phyloP scores from a whole-genome alignment of 495 filamentous ascomycete species.

The Neurospora sp. region DNA sequence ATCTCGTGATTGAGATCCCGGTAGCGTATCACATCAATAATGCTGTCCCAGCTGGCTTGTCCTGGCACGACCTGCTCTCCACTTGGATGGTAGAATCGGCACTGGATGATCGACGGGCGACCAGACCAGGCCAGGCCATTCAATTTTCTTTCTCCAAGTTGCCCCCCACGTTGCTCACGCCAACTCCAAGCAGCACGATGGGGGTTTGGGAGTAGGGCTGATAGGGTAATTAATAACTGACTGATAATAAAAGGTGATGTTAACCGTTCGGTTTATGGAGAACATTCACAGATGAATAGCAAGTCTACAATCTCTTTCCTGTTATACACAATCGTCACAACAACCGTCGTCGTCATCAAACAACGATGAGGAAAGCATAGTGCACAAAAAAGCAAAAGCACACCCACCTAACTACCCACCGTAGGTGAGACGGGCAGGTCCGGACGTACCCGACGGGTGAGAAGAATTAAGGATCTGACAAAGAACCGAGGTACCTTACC shows the following conservation, averaged over 20 bases:
- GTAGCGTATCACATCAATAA: background rate
- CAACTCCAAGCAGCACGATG: background rate
- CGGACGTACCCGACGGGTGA: background rate
- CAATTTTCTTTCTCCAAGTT: background rate
- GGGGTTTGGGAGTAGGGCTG: background rate
- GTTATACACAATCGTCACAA: background rate
- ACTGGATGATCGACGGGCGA: background rate
- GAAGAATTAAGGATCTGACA: slow-evolving; percentile 11
- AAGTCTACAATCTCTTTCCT: background rate
- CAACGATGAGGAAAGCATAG: background rate
- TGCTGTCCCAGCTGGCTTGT: background rate
- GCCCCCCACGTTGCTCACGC: background rate
- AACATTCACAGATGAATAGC: background rate
- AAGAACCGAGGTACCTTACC: slow-evolving; percentile 1
- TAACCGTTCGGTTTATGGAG: background rate
- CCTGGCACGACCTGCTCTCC: background rate
- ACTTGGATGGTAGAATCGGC: background rate
- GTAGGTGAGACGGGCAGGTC: background rate
- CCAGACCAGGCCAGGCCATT: background rate
- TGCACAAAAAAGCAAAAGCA: background rate
- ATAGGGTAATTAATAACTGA: background rate
- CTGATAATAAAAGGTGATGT: background rate
- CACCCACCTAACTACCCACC: too few relatives aligned
- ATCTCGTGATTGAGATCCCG: background rate
- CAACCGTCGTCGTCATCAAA: background rate